phyloP scores from a whole-genome alignment of 176 grass and related monocot species.

The Saccharum spontaneum region DNA sequence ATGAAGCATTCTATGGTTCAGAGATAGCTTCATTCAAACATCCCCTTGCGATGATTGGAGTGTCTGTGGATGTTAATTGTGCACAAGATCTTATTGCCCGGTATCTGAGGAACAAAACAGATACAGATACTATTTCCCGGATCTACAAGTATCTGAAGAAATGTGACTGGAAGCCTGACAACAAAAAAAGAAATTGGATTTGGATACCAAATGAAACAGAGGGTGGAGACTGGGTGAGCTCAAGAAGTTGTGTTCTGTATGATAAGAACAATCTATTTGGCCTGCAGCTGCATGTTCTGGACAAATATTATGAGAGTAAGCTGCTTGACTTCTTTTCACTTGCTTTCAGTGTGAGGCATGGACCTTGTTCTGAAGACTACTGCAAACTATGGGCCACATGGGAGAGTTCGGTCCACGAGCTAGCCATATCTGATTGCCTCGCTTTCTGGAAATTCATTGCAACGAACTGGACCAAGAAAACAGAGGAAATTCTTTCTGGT shows the following conservation, averaged over 20 bases:
- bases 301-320: slow-evolving; percentile 51
- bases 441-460: slow-evolving; percentile 61
- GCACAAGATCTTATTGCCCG: slow-evolving; percentile 38
- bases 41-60: slow-evolving; percentile 45
- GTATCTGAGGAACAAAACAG: slow-evolving; percentile 44
- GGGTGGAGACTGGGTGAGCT: slow-evolving; percentile 59
- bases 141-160: slow-evolving; percentile 54
- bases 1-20: slow-evolving; percentile 58
- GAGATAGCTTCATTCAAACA: slow-evolving; percentile 42
- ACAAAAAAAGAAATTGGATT: slow-evolving; percentile 38
- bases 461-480: slow-evolving; percentile 34
- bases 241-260: slow-evolving; percentile 43
- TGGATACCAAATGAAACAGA: slow-evolving; percentile 47
- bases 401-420: slow-evolving; percentile 36
- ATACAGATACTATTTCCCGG: slow-evolving; percentile 40
- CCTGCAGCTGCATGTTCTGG: slow-evolving; percentile 45
- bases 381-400: slow-evolving; percentile 54
- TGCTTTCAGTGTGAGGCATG: slow-evolving; percentile 37
- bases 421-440: slow-evolving; percentile 37
- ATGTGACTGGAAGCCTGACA: slow-evolving; percentile 41
- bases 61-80: slow-evolving; percentile 34
- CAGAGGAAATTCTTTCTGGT: slow-evolving; percentile 26
- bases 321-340: slow-evolving; percentile 50
- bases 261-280: slow-evolving; percentile 51
- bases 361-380: slow-evolving; percentile 42